phyloP scores from a whole-genome alignment of 495 filamentous ascomycete species.

The Cryomyces minteri region DNA sequence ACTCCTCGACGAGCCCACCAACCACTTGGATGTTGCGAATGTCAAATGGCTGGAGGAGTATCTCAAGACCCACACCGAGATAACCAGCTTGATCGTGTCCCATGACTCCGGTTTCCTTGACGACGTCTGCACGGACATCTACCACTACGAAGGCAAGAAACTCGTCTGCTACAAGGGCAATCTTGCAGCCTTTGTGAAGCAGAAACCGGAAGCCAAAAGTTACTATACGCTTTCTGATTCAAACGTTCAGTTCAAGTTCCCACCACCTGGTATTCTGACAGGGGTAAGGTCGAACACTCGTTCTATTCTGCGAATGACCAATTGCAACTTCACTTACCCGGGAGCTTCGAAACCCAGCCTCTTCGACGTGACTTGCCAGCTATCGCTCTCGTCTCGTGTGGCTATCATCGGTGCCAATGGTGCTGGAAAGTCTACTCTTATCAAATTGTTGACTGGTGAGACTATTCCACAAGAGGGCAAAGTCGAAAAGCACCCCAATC shows the following conservation, averaged over 20 bases:
- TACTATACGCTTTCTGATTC: slow-evolving; percentile 94
- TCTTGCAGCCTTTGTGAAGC: slow-evolving; percentile 75
- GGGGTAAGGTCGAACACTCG: slow-evolving; percentile 90
- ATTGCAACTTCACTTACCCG: slow-evolving; percentile 82
- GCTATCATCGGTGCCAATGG: slow-evolving; percentile 96
- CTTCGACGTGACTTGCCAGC: slow-evolving; percentile 63
- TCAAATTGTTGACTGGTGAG: slow-evolving; percentile 96
- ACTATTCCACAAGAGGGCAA: slow-evolving; percentile 68
- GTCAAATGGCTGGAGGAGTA: slow-evolving; percentile 93
- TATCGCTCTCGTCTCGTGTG: slow-evolving; percentile 78
- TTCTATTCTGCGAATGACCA: slow-evolving; percentile 87
- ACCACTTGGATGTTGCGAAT: slow-evolving; percentile 93
- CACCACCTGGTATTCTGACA: slow-evolving; percentile 78
- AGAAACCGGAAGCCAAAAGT: slow-evolving; percentile 90
- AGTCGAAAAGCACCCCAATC: slow-evolving; percentile 96
- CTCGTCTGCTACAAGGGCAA: slow-evolving; percentile 90
- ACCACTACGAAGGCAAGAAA: slow-evolving; percentile 98
- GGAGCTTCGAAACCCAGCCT: slow-evolving; percentile 70
- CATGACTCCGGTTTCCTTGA: slow-evolving; percentile 98
- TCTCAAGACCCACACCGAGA: slow-evolving; percentile 86
- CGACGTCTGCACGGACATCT: slow-evolving; percentile 94
- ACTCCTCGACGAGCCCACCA: slow-evolving; percentile 94
- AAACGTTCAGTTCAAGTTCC: slow-evolving; percentile 92
- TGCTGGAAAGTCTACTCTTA: slow-evolving; percentile 95
- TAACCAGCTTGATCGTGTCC: slow-evolving; percentile 91